phyloP scores from a whole-genome alignment of 2,329 filamentous ascomycete genomes.

The Coniochaeta prunicola region DNA sequence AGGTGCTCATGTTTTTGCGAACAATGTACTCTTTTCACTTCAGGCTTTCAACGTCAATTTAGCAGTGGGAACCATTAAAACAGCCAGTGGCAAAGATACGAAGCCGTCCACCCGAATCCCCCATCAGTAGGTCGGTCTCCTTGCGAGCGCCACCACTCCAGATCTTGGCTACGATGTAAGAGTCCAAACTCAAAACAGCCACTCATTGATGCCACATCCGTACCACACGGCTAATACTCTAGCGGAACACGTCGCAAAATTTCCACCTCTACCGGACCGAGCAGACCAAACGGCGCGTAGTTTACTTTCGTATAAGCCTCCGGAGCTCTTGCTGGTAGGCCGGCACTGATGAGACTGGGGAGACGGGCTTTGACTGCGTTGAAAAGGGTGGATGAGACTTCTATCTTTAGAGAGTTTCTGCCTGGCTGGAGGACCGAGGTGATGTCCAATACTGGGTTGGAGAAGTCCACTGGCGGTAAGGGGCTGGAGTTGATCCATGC shows the following conservation, averaged over 20 bases:
- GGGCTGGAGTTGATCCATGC: constrained; percentile 4
- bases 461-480: constrained; percentile 6
- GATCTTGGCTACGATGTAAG: too few species aligned
- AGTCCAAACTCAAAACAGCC: too few species aligned
- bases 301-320: constrained; percentile 4
- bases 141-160: too few species aligned
- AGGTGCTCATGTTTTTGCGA: too few species aligned
- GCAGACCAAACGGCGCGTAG: constrained; percentile 7
- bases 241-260: constrained; percentile 2
- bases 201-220: too few species aligned
- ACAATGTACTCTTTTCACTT: too few species aligned
- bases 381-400: constrained; percentile 9
- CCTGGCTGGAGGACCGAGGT: constrained; percentile 2
- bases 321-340: background rate
- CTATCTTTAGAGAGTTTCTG: constrained; percentile 3
- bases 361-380: constrained; percentile 10
- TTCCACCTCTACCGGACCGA: constrained; percentile 6
- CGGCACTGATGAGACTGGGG: constrained; percentile 3
- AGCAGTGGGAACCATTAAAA: too few species aligned
- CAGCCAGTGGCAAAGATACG: too few species aligned
- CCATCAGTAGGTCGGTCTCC: too few species aligned
- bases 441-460: constrained; percentile 6
- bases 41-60: too few species aligned
- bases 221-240: too few species aligned
- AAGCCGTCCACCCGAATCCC: too few species aligned